Conservation (phyloP, 257 asterid genomes). For the Capsicum rhomboideum region DNA sequence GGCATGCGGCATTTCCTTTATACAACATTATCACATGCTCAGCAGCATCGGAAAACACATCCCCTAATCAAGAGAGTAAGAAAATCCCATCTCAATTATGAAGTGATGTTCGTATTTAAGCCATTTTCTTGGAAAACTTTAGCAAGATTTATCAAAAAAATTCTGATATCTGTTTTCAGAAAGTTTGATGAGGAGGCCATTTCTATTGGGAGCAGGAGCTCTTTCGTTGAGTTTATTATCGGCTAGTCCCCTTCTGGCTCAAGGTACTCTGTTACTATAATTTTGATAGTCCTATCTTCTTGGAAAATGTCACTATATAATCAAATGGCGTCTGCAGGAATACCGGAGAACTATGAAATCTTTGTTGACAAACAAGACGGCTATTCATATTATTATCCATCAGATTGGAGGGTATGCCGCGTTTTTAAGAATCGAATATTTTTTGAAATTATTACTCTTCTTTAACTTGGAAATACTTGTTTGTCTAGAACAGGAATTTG, state of each 20-base stretch:
- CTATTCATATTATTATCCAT: slow-evolving; percentile 77
- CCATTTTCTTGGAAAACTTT: background rate
- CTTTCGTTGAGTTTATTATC: slow-evolving; percentile 31
- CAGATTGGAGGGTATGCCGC: slow-evolving; percentile 74
- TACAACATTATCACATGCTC: slow-evolving; percentile 26
- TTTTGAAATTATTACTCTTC: background rate
- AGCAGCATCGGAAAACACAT: slow-evolving; percentile 9
- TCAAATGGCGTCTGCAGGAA: slow-evolving; percentile 17
- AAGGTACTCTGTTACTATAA: slow-evolving; percentile 34
- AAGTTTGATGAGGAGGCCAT: slow-evolving; percentile 40
- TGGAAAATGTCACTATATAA: background rate
- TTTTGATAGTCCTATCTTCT: background rate
- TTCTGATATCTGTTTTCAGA: slow-evolving; percentile 17
- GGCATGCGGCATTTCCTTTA: background rate
- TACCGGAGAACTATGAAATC: slow-evolving; percentile 39
- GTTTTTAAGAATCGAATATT: background rate
- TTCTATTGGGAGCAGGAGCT: slow-evolving; percentile 55
- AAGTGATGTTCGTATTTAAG: background rate
- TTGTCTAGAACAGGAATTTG: slow-evolving; percentile 44
- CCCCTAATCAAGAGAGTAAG: slow-evolving; percentile 37
- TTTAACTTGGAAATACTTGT: background rate
- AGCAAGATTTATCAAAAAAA: too few relatives aligned
- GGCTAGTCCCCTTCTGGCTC: slow-evolving; percentile 49
- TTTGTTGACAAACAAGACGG: slow-evolving; percentile 80
- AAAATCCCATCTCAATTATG: background rate